Conservation (phyloP, 306 rosid species). For the Spatholobus suberectus region DNA sequence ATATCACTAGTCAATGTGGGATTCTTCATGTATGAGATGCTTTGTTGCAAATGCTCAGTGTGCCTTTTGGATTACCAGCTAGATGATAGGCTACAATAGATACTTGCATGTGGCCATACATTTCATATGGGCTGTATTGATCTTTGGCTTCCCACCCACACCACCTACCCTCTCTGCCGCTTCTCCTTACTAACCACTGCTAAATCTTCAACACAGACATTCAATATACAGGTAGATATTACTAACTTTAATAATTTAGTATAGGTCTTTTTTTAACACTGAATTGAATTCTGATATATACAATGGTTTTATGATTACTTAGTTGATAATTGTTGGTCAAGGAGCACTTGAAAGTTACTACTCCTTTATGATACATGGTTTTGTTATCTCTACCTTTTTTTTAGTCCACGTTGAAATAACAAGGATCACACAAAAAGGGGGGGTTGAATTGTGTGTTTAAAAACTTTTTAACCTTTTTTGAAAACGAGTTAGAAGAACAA, state of each 20-base stretch:
- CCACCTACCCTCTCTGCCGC: conserved; percentile 94
- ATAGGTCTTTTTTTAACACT: too few species aligned
- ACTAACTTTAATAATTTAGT: conserved; percentile 31
- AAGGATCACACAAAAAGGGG: too few species aligned
- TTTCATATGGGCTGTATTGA: conserved; percentile 85
- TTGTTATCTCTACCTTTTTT: background rate
- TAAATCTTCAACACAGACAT: conserved; percentile 51
- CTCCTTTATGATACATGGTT: background rate
- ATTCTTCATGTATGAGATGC: conserved; percentile 7
- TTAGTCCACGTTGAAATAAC: too few species aligned
- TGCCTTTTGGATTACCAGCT: conserved; percentile 82
- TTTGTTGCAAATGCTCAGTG: conserved; percentile 71
- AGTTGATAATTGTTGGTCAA: background rate
- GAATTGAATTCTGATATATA: too few species aligned
- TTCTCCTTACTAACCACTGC: conserved; percentile 60
- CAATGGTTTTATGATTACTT: background rate
- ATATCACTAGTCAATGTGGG: too few species aligned
- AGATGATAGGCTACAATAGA: conserved; percentile 83
- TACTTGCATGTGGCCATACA: conserved; percentile 83
- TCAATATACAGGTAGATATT: conserved; percentile 42
- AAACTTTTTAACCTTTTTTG: too few species aligned
- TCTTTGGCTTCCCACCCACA: conserved; percentile 79
- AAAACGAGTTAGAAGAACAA: too few species aligned
- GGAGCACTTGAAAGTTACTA: conserved; percentile 5
- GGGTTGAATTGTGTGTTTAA: too few species aligned